phyloP scores from a whole-genome alignment of 2,329 filamentous ascomycete genomes.

The Penicillium sp. region DNA sequence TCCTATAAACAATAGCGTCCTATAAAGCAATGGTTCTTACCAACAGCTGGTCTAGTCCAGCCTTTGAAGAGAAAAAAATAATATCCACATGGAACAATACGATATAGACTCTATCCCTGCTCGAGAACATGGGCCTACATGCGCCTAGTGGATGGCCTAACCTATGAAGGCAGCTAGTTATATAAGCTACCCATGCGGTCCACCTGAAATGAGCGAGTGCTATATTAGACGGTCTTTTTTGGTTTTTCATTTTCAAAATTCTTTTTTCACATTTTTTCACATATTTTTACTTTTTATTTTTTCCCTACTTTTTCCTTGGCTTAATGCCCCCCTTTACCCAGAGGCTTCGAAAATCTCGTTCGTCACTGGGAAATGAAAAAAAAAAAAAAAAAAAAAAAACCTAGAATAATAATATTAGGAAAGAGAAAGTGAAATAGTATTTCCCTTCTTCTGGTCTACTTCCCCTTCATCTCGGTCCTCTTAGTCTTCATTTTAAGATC shows the following conservation, averaged over 20 bases:
- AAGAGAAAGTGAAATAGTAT: neutral
- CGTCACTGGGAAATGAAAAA: conserved; percentile 16
- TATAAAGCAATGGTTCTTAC: neutral
- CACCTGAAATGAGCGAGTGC: conserved; percentile 9
- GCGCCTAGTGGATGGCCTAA: conserved; percentile 12
- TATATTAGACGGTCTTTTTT: conserved; percentile 11
- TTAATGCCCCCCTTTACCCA: conserved; percentile 8
- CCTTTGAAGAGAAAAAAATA: neutral
- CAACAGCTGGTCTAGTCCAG: neutral
- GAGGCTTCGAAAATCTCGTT: conserved; percentile 29
- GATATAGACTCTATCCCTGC: neutral
- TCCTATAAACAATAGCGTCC: no score
- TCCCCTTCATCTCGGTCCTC: neutral
- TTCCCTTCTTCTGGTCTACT: neutral
- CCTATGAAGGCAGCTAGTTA: conserved; percentile 20
- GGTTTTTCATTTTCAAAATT: neutral
- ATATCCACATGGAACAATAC: neutral
- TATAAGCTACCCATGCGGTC: conserved; percentile 13
- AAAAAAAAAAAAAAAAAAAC: no score
- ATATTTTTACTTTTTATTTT: neutral
- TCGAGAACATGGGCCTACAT: neutral
- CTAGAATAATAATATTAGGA: neutral
- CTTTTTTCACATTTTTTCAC: neutral
- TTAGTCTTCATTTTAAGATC: conserved; percentile 1
- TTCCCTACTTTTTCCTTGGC: neutral